A percentile compares a stretch with the other conserved stretches of the same genome.
Evolutionary conservation across 2,329 filamentous ascomycete genomes (phyloP).

Genomic region (Scedosporium boydii): DNA sequence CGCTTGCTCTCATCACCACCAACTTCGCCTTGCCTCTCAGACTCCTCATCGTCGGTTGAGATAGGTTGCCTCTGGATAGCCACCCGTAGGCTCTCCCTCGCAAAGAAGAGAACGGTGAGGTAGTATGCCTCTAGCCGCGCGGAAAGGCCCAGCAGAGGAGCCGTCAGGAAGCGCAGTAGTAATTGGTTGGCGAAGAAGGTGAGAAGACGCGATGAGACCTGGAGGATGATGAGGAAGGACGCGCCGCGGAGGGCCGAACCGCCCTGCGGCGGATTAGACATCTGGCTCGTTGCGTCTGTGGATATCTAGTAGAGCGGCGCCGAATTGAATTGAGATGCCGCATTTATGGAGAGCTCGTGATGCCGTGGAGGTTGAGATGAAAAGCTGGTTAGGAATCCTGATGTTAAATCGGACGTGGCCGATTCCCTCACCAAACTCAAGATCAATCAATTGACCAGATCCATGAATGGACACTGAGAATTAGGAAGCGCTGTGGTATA

Average conservation of each 20-base stretch:
- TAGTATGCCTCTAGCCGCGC: slow-evolving; percentile 91
- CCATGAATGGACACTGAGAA: too few relatives aligned
- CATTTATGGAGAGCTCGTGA: too few relatives aligned
- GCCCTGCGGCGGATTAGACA: background rate
- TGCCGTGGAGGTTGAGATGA: too few relatives aligned
- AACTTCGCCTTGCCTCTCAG: background rate
- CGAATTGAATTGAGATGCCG: too few relatives aligned
- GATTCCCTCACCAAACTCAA: too few relatives aligned
- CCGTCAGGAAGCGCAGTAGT: slow-evolving; percentile 78
- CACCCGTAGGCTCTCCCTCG: slow-evolving; percentile 83
- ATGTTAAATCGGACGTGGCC: too few relatives aligned
- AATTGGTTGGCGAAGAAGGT: slow-evolving; percentile 92
- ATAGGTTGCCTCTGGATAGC: slow-evolving; percentile 67
- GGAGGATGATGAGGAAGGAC: slow-evolving; percentile 77
- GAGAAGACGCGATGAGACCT: slow-evolving; percentile 75
- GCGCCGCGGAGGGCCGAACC: slow-evolving; percentile 56
- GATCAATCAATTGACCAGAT: too few relatives aligned
- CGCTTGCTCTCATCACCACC: background rate
- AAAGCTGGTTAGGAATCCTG: too few relatives aligned
- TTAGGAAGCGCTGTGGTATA: too few relatives aligned
- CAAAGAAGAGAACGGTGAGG: slow-evolving; percentile 88
- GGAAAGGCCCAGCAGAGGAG: slow-evolving; percentile 72
- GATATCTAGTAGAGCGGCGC: too few relatives aligned
- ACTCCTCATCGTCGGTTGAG: background rate
- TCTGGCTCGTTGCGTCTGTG: background rate